A percentile compares a stretch with the other conserved stretches of the same genome.
Evolutionary conservation across 176 grass and related monocot species (phyloP).

Genomic region (Elymus sibiricus): DNA sequence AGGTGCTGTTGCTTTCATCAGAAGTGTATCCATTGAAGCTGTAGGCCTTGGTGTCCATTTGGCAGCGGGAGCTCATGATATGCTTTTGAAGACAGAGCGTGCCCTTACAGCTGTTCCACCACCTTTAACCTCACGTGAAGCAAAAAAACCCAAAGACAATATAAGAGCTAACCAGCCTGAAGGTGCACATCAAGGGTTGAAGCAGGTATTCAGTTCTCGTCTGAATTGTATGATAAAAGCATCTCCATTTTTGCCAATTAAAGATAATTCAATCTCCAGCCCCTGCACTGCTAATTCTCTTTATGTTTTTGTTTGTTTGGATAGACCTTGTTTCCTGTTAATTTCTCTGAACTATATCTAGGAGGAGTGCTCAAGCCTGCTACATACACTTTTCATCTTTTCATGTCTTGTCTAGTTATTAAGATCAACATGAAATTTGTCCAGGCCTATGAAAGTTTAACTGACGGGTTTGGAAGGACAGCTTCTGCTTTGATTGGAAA

Average conservation of each 20-base stretch:
- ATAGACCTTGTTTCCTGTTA: not conserved
- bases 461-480: slow-evolving; percentile 74
- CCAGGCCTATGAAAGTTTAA: slow-evolving; percentile 94
- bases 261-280: not conserved
- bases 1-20: slow-evolving; percentile 91
- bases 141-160: slow-evolving; percentile 57
- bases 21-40: slow-evolving; percentile 89
- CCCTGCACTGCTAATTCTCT: not conserved
- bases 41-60: slow-evolving; percentile 94
- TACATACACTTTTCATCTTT: not conserved
- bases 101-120: slow-evolving; percentile 59
- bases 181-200: slow-evolving; percentile 81
- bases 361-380: not conserved
- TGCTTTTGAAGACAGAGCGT: slow-evolving; percentile 80
- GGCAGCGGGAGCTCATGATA: slow-evolving; percentile 87
- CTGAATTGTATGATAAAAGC: not conserved
- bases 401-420: not conserved
- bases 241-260: not conserved
- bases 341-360: not conserved
- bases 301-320: slow-evolving; percentile 11
- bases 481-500: slow-evolving; percentile 77
- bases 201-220: slow-evolving; percentile 58
- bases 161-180: slow-evolving; percentile 84
- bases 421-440: slow-evolving; percentile 19
- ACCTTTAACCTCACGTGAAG: slow-evolving; percentile 39